Base-by-base conservation (phyloP, 1,139 yeast species). In the Debaryomyces fabryi region DNA sequence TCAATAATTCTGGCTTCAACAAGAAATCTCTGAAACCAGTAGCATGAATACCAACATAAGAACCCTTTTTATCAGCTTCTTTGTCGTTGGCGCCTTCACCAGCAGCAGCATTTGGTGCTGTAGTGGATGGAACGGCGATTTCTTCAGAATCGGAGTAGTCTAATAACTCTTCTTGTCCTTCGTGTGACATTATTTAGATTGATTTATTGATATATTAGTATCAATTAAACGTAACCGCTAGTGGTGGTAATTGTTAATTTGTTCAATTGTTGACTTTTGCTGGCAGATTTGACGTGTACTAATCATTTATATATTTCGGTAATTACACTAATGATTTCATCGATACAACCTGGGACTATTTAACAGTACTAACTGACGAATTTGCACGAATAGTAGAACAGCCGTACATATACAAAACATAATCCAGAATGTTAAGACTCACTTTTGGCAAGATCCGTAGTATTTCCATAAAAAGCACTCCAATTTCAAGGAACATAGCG, bases 71-170 rank as follows among this genome's bases (percentile, higher is more conserved):
- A 70, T 89, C 96, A 58, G 83, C 74, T 53, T 80, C 85, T 62
- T 76, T 74, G 52, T 74, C 76, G 54, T 64, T 59, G 53, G 67
- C 59, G 39, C 63, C 72, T 47, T 79, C 84, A 47, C 74, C 82
- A 56, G 74, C 71, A 44, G 73, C 64, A 50, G 75, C 69, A 47
- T 75, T 66, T 51, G 81, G 72, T 52, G 81, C 74, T 60, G 83
- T 71, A 69, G 87, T 78, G 67, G 87, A 82, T 64, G 82, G 86
- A 58, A 87, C 90, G 65, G 90, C 86, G 73, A 85, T 85, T 73
- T 93, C 98, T 78, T 93, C 99, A 72, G 96, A 88, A 71, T 93
- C 98, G 69, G 97, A 91, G 83, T 93, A 92, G 73, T 92, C 98
- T 76, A 93, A 86, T 71, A 92, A 84, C 81, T 93, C 99, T 88